phyloP scores from a whole-genome alignment of 257 asterid species.

The Eucommia ulmoides region DNA sequence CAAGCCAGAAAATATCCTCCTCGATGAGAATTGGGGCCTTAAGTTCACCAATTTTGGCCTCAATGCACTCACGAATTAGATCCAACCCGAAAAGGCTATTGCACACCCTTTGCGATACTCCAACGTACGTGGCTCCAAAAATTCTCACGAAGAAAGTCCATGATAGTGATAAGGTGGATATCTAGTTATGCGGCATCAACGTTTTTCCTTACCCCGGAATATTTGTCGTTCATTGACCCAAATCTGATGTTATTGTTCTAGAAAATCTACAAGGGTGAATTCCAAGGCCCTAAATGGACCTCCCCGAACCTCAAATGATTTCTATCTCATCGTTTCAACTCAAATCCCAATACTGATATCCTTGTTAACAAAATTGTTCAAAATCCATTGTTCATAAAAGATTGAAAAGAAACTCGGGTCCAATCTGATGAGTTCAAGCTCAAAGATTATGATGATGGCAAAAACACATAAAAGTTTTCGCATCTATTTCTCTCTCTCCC shows the following conservation, averaged over 20 bases:
- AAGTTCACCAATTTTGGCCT: conserved; percentile 77
- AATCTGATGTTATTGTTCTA: conserved; percentile 64
- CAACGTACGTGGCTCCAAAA: conserved; percentile 87
- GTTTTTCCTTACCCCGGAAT: conserved; percentile 52
- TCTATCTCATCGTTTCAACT: conserved; percentile 34
- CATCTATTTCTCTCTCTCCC: conserved; percentile 26
- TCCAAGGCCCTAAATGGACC: conserved; percentile 61
- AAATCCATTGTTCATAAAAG: conserved; percentile 37
- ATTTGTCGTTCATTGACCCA: conserved; percentile 54
- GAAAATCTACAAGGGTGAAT: conserved; percentile 59
- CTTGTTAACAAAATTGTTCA: conserved; percentile 30
- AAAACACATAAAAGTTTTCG: conserved; percentile 21
- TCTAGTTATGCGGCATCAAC: conserved; percentile 77
- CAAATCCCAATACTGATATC: conserved; percentile 48
- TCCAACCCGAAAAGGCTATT: conserved; percentile 55
- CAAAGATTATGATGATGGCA: not conserved
- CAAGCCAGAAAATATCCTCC: conserved; percentile 61
- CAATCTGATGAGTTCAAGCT: conserved; percentile 4
- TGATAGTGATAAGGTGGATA: conserved; percentile 58
- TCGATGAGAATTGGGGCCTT: conserved; percentile 60
- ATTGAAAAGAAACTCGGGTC: conserved; percentile 6
- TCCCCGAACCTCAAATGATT: conserved; percentile 41
- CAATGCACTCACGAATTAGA: conserved; percentile 52
- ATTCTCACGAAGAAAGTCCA: conserved; percentile 58
- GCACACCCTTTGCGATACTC: conserved; percentile 74